phyloP scores from a whole-genome alignment of 768 basidiomycete genomes.

The Lactifluus hygrophoroides region DNA sequence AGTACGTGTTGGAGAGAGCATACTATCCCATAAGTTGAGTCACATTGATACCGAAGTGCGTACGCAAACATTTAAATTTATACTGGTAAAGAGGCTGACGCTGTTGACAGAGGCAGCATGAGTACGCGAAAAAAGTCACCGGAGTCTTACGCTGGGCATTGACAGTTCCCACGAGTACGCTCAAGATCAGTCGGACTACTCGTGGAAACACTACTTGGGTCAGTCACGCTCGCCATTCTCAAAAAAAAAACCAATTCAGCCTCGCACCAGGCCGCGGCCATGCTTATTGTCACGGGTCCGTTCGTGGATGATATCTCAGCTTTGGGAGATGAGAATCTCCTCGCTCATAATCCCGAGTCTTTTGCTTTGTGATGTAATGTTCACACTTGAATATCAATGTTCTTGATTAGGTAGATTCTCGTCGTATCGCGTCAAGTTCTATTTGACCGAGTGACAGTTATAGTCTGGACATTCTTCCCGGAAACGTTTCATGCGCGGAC shows the following conservation, averaged over 20 bases:
- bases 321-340: background rate
- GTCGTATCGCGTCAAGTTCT: background rate
- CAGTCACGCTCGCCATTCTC: background rate
- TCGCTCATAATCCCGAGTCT: background rate
- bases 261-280: background rate
- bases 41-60: background rate
- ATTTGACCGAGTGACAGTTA: background rate
- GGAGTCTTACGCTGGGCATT: background rate
- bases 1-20: too few species aligned
- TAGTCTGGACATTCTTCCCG: background rate
- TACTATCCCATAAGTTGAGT: background rate
- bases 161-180: background rate
- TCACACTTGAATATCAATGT: background rate
- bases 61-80: background rate
- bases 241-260: background rate
- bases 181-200: background rate
- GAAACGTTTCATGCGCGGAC: too few species aligned
- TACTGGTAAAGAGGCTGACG: background rate
- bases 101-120: background rate
- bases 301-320: background rate
- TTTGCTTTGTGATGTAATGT: background rate
- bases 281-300: background rate
- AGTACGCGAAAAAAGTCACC: background rate
- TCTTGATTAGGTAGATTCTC: background rate
- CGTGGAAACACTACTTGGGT: background rate